phyloP scores from a whole-genome alignment of 306 rosid species.

The Prunus mongolica region DNA sequence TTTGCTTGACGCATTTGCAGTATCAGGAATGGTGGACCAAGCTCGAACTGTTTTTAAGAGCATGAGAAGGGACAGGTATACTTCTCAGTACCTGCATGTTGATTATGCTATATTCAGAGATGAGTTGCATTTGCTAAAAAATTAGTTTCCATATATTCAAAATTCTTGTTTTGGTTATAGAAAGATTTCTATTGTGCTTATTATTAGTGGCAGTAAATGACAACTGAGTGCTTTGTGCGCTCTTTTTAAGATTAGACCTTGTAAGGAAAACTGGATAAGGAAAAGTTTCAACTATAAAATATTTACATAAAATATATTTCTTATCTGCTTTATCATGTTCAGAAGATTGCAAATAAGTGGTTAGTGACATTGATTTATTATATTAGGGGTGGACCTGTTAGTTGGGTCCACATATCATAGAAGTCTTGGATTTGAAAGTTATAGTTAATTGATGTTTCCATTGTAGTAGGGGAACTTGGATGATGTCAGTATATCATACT shows the following conservation, averaged over 20 bases:
- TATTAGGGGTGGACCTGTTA: not conserved
- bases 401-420: not conserved
- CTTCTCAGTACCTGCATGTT: conserved; percentile 10
- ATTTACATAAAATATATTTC: not conserved
- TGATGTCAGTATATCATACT: not conserved
- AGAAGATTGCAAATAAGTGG: not conserved
- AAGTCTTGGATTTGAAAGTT: not conserved
- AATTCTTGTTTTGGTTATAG: not conserved
- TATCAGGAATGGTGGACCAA: conserved; percentile 95
- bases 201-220: conserved; percentile 8
- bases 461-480: not conserved
- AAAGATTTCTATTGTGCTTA: not conserved
- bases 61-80: conserved; percentile 94
- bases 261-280: not conserved
- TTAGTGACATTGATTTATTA: not conserved
- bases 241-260: not conserved
- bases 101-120: conserved; percentile 1
- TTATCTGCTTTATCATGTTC: not conserved
- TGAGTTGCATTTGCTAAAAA: not conserved
- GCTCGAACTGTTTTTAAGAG: conserved; percentile 83
- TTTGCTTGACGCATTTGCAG: conserved; percentile 86
- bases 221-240: not conserved
- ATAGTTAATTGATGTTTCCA: not conserved
- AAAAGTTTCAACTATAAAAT: not conserved
- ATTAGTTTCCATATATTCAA: not conserved